Conservation (phyloP, 2,329 filamentous ascomycete species). For the Penicillium glabrum region DNA sequence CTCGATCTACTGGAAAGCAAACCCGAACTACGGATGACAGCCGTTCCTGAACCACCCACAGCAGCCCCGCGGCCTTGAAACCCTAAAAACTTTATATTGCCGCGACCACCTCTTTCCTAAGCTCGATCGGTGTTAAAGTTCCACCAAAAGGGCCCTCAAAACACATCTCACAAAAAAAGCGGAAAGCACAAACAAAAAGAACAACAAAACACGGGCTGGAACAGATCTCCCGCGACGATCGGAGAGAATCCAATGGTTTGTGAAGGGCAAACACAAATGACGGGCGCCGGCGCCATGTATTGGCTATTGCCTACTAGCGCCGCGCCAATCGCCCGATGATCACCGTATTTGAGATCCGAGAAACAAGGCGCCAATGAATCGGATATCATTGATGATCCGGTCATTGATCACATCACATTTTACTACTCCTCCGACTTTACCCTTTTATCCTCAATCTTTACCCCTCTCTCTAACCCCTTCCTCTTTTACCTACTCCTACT, state of each 20-base stretch:
- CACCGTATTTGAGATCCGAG: not conserved
- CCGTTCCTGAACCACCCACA: slow-evolving; percentile 15
- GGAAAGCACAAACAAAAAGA: not conserved
- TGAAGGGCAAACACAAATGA: not conserved
- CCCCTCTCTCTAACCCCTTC: not conserved
- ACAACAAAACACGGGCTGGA: not conserved
- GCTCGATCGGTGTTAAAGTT: not conserved
- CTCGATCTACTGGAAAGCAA: slow-evolving; percentile 52
- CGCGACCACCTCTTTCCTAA: not conserved
- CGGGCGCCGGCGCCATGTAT: slow-evolving; percentile 12
- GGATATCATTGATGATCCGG: not conserved
- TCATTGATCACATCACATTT: not conserved
- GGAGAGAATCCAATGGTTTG: not conserved
- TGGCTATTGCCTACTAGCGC: slow-evolving; percentile 27
- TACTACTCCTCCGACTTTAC: not conserved
- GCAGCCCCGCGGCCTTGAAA: slow-evolving; percentile 6
- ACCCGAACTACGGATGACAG: slow-evolving; percentile 26
- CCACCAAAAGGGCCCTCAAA: not conserved
- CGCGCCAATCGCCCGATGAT: slow-evolving; percentile 10
- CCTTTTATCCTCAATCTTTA: not conserved
- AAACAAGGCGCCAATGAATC: not conserved
- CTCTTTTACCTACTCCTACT: not conserved
- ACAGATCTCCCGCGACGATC: slow-evolving; percentile 3
- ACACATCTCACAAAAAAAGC: not conserved
- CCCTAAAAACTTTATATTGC: not conserved